These are phyloP conservation scores for Talaromyces sp. DNA, from an alignment of 2,329 filamentous ascomycete genomes.

Conservation along the genomic window DNA sequence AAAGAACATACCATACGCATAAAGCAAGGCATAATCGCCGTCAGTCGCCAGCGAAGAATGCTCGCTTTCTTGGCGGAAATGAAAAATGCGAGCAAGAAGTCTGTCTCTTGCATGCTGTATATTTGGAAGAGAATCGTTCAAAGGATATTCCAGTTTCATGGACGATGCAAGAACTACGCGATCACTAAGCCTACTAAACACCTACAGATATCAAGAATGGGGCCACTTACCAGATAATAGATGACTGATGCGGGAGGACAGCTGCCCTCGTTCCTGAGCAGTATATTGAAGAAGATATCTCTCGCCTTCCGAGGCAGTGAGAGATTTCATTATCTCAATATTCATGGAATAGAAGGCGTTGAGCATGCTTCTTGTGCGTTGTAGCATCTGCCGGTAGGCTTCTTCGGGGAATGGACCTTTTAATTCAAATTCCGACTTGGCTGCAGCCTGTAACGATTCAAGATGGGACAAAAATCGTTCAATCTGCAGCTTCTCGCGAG, in stretches of 20 bases:
- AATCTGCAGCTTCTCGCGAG: constrained; percentile 81
- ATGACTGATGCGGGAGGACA: constrained; percentile 88
- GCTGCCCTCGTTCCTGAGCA: constrained; percentile 66
- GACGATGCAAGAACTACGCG: constrained; percentile 80
- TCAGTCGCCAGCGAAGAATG: constrained; percentile 41
- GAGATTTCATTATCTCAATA: constrained; percentile 77
- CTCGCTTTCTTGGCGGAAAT: constrained; percentile 68
- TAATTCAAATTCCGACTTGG: constrained; percentile 82
- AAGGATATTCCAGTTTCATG: constrained; percentile 88
- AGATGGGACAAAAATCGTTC: constrained; percentile 72
- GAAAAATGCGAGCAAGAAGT: constrained; percentile 79
- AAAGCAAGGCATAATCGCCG: constrained; percentile 80
- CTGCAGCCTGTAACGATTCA: constrained; percentile 66
- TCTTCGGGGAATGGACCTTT: constrained; percentile 77
- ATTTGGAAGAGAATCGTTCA: constrained; percentile 82
- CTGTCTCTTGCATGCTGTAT: constrained; percentile 75
- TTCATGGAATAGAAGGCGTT: constrained; percentile 97
- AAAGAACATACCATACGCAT: constrained; percentile 67
- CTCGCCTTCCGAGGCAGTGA: constrained; percentile 71
- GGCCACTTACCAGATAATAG: constrained; percentile 54
- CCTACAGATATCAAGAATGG: background rate
- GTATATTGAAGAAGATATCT: constrained; percentile 75
- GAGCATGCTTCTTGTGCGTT: constrained; percentile 75
- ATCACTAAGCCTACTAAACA: constrained; percentile 17
- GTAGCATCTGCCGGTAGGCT: constrained; percentile 68